Conservation (phyloP, 139 green algal genomes). For the Picochlorum sp. region DNA sequence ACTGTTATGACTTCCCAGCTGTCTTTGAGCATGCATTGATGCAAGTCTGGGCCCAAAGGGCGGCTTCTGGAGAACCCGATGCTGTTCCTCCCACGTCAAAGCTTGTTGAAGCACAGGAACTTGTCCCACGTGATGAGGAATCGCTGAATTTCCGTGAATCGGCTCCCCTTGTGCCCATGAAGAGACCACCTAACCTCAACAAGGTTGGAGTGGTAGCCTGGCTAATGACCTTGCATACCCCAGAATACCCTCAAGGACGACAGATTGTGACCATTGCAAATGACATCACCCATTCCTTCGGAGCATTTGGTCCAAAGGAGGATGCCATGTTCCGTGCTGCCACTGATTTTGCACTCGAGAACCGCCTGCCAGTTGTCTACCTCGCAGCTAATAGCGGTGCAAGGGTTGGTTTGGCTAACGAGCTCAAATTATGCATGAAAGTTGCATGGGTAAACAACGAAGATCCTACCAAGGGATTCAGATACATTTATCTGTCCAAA, state of each 20-base stretch:
- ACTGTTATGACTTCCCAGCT: conserved; percentile 91
- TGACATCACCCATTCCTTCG: conserved; percentile 88
- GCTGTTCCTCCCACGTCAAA: conserved; percentile 35
- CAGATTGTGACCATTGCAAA: conserved; percentile 88
- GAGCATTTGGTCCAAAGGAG: conserved; percentile 84
- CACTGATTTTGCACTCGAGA: conserved; percentile 62
- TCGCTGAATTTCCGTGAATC: neutral
- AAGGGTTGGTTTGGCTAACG: conserved; percentile 82
- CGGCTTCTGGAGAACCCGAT: conserved; percentile 36
- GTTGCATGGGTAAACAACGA: conserved; percentile 66
- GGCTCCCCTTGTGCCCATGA: conserved; percentile 5
- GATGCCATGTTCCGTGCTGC: conserved; percentile 85
- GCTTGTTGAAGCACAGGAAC: conserved; percentile 65
- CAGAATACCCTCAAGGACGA: conserved; percentile 74
- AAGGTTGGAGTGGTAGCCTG: conserved; percentile 90
- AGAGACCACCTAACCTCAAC: conserved; percentile 52
- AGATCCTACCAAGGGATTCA: conserved; percentile 72
- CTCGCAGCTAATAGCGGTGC: conserved; percentile 90
- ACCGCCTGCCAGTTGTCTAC: conserved; percentile 87
- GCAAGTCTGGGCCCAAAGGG: conserved; percentile 59
- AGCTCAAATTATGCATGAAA: conserved; percentile 68
- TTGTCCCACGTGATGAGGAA: conserved; percentile 38
- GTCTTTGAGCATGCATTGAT: conserved; percentile 85
- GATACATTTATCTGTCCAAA: conserved; percentile 86
- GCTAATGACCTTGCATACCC: conserved; percentile 73